phyloP scores from a whole-genome alignment of 2,329 filamentous ascomycete genomes.

The Trichophyton mentagrophytes region DNA sequence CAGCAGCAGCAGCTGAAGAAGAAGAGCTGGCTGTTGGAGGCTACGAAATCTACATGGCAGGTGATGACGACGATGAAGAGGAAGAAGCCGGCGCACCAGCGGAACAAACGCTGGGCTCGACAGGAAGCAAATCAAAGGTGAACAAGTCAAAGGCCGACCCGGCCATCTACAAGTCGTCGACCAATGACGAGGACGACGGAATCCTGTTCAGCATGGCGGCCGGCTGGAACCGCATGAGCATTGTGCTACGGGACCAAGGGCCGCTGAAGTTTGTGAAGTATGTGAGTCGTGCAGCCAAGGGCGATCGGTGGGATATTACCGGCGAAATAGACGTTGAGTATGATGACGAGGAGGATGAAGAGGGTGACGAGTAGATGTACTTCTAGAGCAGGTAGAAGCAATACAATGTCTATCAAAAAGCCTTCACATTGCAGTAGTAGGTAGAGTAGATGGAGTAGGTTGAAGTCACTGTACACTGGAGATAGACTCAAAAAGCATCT shows the following conservation, averaged over 20 bases:
- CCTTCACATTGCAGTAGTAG: no score
- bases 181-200: constrained; percentile 56
- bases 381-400: no score
- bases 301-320: constrained; percentile 85
- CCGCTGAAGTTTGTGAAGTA: constrained; percentile 94
- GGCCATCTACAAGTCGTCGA: constrained; percentile 68
- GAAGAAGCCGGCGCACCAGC: constrained; percentile 35
- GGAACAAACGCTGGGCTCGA: constrained; percentile 23
- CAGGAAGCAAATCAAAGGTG: constrained; percentile 21
- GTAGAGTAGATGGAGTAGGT: no score
- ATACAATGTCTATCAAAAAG: no score
- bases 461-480: no score
- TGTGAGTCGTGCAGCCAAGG: constrained; percentile 65
- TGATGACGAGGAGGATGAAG: constrained; percentile 36
- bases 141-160: constrained; percentile 47
- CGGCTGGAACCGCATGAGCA: constrained; percentile 78
- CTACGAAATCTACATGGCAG: constrained; percentile 77
- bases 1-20: constrained; percentile 21
- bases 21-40: constrained; percentile 33
- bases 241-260: constrained; percentile 78
- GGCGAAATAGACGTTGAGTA: constrained; percentile 62
- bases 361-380: neutral
- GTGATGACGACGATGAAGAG: constrained; percentile 53
- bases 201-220: constrained; percentile 57
- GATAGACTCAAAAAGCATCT: constrained; percentile 9